phyloP scores from a whole-genome alignment of 495 filamentous ascomycete species.

The Lasiosphaeris hirsuta region DNA sequence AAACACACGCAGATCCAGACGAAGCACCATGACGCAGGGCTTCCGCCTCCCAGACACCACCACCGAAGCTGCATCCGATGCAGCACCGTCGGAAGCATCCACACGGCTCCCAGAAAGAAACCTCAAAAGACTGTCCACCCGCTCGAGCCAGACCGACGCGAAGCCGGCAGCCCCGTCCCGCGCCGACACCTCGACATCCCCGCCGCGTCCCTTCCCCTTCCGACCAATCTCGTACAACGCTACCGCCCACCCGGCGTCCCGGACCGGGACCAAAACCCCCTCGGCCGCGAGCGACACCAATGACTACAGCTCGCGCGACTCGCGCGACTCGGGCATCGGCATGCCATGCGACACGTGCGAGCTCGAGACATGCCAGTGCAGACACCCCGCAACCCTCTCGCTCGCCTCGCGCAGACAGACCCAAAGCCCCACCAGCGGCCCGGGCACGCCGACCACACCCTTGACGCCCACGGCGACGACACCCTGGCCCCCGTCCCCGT shows the following conservation, averaged over 20 bases:
- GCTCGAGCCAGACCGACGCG: neutral
- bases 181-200: no score
- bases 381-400: neutral
- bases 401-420: neutral
- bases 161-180: neutral
- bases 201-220: no score
- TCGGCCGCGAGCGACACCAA: neutral
- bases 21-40: conserved; percentile 5
- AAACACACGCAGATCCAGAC: conserved; percentile 6
- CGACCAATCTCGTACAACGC: neutral
- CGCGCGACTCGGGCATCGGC: conserved; percentile 24
- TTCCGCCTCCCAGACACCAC: neutral
- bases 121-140: no score
- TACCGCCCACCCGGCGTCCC: neutral
- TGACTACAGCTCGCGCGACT: conserved; percentile 14
- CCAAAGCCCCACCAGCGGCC: neutral
- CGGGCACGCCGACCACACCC: no score
- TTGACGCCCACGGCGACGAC: no score
- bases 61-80: neutral
- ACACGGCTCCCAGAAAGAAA: neutral
- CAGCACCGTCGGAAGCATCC: neutral
- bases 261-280: neutral
- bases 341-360: conserved; percentile 18
- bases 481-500: no score
- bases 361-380: conserved; percentile 16